Evolutionary conservation across 2,329 filamentous ascomycete genomes (phyloP).

Genomic region (Ophiocordyceps australis): DNA sequence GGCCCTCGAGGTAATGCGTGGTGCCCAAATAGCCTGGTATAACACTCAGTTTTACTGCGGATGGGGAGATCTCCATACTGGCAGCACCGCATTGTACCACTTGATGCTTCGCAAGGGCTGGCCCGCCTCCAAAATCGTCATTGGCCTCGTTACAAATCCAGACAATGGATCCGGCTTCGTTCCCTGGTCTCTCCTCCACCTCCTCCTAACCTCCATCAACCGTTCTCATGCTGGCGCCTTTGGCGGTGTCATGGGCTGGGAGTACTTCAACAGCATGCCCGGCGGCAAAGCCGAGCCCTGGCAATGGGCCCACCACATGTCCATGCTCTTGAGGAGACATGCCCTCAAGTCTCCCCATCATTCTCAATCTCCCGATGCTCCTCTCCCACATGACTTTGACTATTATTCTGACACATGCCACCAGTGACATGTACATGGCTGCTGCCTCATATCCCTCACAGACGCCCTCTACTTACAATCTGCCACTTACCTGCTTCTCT

Average conservation of each 20-base stretch:
- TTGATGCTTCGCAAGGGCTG: constrained; percentile 44
- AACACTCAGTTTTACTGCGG: constrained; percentile 90
- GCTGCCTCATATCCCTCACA: too few relatives aligned
- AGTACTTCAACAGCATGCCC: constrained; percentile 73
- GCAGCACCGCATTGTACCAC: constrained; percentile 27
- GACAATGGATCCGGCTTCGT: constrained; percentile 46
- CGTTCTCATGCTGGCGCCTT: constrained; percentile 49
- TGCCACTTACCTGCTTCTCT: too few relatives aligned
- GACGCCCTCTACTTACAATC: too few relatives aligned
- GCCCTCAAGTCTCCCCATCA: constrained; percentile 4
- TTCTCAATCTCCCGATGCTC: not conserved
- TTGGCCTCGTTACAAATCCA: constrained; percentile 67
- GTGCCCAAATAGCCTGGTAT: constrained; percentile 60
- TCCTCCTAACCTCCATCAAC: constrained; percentile 22
- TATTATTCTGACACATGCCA: too few relatives aligned
- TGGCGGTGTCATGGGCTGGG: constrained; percentile 88
- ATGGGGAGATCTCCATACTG: constrained; percentile 52
- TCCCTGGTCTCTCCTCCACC: constrained; percentile 24
- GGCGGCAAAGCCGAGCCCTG: constrained; percentile 45
- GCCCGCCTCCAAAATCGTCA: constrained; percentile 53
- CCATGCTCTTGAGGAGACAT: constrained; percentile 18
- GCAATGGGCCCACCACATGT: constrained; percentile 62
- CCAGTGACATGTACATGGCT: too few relatives aligned
- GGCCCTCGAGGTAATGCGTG: constrained; percentile 49
- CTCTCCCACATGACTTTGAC: too few relatives aligned